phyloP scores from a whole-genome alignment of 2,329 filamentous ascomycete species.

The Thermomyces lanuginosus region DNA sequence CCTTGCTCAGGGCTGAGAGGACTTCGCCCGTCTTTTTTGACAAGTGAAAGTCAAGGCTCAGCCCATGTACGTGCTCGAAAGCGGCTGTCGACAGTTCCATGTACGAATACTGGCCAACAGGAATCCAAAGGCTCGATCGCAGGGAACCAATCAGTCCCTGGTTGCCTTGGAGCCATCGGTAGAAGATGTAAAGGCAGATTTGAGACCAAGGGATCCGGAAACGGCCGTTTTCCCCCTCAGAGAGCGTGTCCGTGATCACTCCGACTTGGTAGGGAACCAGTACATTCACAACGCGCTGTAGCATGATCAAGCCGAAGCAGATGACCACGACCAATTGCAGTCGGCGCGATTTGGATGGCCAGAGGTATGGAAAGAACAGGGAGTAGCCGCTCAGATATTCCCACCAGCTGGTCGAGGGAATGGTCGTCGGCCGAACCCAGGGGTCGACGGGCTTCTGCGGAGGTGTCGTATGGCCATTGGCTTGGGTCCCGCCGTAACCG shows the following conservation, averaged over 20 bases:
- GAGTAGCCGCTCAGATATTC: slow-evolving; percentile 87
- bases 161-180: slow-evolving; percentile 68
- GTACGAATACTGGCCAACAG: slow-evolving; percentile 93
- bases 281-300: slow-evolving; percentile 73
- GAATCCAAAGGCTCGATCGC: slow-evolving; percentile 80
- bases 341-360: slow-evolving; percentile 65
- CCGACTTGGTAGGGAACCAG: slow-evolving; percentile 71
- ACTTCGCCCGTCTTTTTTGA: slow-evolving; percentile 95
- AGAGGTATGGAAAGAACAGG: slow-evolving; percentile 90
- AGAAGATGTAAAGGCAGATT: slow-evolving; percentile 61
- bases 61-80: slow-evolving; percentile 90
- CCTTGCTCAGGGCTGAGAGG: slow-evolving; percentile 86
- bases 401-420: slow-evolving; percentile 84
- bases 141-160: slow-evolving; percentile 74
- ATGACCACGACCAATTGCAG: slow-evolving; percentile 65
- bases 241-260: slow-evolving; percentile 58
- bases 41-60: slow-evolving; percentile 91
- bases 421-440: slow-evolving; percentile 77
- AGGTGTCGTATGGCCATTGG: slow-evolving; percentile 5
- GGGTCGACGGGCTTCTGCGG: slow-evolving; percentile 40
- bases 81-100: slow-evolving; percentile 83
- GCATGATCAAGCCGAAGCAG: slow-evolving; percentile 64
- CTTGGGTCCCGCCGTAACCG: slow-evolving; percentile 20
- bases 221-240: slow-evolving; percentile 36
- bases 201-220: slow-evolving; percentile 52